Evolutionary conservation across 2,329 filamentous ascomycete species (phyloP), one percentile per base, ranked within the genome.

Genomic region (Huntiella bhutanensis): DNA sequence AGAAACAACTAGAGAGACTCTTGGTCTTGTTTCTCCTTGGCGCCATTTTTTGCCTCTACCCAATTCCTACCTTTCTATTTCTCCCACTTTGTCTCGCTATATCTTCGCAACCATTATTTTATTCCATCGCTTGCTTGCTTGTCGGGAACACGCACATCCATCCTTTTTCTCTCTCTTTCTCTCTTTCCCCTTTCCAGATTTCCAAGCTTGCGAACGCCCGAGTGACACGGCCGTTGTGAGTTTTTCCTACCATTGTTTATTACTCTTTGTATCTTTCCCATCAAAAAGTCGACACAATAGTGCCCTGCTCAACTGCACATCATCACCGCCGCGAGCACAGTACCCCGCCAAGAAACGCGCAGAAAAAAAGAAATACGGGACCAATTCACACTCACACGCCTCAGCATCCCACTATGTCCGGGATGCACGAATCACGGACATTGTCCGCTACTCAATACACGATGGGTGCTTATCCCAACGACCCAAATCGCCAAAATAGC

Each of bases 361-460:
- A 28, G 22, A 39, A 39, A 39, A 13, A 13, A 39, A 39, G 17
- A 12, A 12, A 39, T 17, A 17, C 17, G 7, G 22, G 5, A 28
- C 22, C 22, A 28, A 28, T 28, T 28, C 33, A 15, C 40, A n/a
- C 13, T 28, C 33, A 15, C 40, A n/a, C 13, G 11, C 33, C 11
- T 19, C 13, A 40, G 37, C 33, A n/a, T 36, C 39, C 46, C 35
- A 17, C 35, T 22, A 49, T 46, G 43, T 40, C 45, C 16, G 44
- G 40, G 12, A 44, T 46, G 12, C 19, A 35, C 11, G 39, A 46
- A 33, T 33, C 48, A n/a, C 43, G 40, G 13, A 41, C 40, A 41
- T 17, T 49, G 42, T 43, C 47, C 12, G 22, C 22, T 28, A 8
- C 22, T 28, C 22, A 28, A 28, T 28, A 28, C 22, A 28, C 16